These are phyloP conservation scores for Blastocystis sp. DNA, from an alignment of 352 stramenopile genomes.

Conservation along the genomic window DNA sequence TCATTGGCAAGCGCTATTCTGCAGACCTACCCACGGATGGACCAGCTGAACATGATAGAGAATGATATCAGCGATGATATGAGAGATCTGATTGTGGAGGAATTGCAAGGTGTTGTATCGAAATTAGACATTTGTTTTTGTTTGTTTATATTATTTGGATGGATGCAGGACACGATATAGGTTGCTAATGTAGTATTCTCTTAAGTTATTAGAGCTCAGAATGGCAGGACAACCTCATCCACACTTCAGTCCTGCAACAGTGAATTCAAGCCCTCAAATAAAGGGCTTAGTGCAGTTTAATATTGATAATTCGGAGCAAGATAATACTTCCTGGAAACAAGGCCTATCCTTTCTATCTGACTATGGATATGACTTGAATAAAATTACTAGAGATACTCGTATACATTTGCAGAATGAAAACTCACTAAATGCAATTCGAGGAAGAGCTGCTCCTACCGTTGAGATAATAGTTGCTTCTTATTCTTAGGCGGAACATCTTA, in stretches of 20 bases:
- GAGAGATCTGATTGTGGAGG: background rate
- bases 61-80: conserved; percentile 1
- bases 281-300: too few relatives aligned
- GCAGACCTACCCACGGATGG: conserved; percentile 1
- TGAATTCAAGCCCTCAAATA: too few relatives aligned
- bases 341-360: background rate
- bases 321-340: conserved; percentile 4
- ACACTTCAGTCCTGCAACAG: too few relatives aligned
- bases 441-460: background rate
- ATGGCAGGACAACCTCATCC: too few relatives aligned
- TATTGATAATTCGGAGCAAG: background rate
- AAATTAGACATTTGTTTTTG: background rate
- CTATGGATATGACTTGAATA: conserved; percentile 14
- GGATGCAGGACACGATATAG: background rate
- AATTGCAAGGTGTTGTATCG: background rate
- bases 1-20: background rate
- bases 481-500: background rate
- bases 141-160: background rate
- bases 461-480: background rate
- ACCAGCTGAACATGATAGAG: conserved; percentile 38
- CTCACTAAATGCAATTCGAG: background rate
- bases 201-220: too few relatives aligned
- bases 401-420: background rate
- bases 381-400: background rate
- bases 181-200: too few relatives aligned